Base-by-base conservation (phyloP, 2,329 filamentous ascomycete species). In the Fusarium brevicatenulatum region DNA sequence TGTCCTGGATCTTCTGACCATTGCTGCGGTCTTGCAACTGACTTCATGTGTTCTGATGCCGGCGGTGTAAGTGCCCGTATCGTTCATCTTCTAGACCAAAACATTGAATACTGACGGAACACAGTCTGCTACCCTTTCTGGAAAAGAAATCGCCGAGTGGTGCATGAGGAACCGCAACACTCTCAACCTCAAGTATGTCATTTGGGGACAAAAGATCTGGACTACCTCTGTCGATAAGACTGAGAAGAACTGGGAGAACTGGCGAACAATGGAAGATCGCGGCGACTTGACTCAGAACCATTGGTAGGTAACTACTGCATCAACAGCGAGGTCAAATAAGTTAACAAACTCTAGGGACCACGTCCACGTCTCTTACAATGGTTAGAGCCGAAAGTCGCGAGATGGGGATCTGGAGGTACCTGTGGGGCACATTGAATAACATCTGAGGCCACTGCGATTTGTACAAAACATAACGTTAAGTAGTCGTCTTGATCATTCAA, bases 141-240 rank as follows among this genome's bases (percentile, higher is more conserved):
- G 85, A 13, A 79, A 80, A 28, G 78, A 83, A 39, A 85, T 87
- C 39, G 85, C 85, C 4, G 84, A 87, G 73, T 87, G 85, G 84
- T 79, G 84, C 30, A 86, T 86, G 85, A 81, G 82, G 37, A 84
- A 86, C 68, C 80, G 81, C 19, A 72, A 49, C 32, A 40, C 77
- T 9, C 80, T 86, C 12, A 82, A 83, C 63, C 75, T 87, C 72
- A 86, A 84, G 76, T 87, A 87, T 66, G 81, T 87, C 53, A 86
- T 86, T 71, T 87, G 84, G 84, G 85, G 84, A 23, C 85, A 86
- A 78, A 82, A 79, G 66, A 86, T 87, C 73, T 86, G 84, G 85
- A 81, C 78, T 55, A 76, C 81, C 9, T 78, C 76, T 32, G 69
- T 74, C 43, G 83, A 85, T 44, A 67, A 74, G 46, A 68, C 63